Base-by-base conservation (phyloP, 2,329 filamentous ascomycete species). In the Fusarium cicatricum region DNA sequence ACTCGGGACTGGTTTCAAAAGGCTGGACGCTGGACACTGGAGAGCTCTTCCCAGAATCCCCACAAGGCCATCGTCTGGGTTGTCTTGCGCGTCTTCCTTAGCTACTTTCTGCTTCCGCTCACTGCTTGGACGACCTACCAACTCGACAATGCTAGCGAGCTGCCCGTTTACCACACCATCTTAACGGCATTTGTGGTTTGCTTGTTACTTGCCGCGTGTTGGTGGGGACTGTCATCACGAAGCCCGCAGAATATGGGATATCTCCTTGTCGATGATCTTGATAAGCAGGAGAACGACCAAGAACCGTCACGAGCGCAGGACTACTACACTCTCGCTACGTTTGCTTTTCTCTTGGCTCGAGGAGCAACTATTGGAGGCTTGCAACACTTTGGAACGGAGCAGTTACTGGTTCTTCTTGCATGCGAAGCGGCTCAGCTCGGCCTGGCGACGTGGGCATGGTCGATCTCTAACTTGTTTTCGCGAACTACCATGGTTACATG, bases 71-170 rank as follows among this genome's bases (percentile, higher is more conserved):
- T 62, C 0, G 29, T 57, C 2, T 66, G 85, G 65, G 85, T 84
- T 58, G 72, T 85, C 34, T 76, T 92, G 57, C 84, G 90, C 21
- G 82, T 92, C 53, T 82, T 90, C 7, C 89, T 90, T 77, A 92
- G 90, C 72, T 93, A 87, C 74, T 88, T 93, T 65, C 78, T 92
- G 38, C 75, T 92, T 7, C 90, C 90, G 0, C 80, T 92, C 38
- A 81, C 91, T 10, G 82, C 90, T 0, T 74, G 92, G 42, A 90
- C 89, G 7, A 82, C 90, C 61, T 93, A 90, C 68, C 90, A 92
- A 69, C 77, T 93, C 40, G 60, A 58, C n/a, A 47, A 55, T 19
- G 62, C 56, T 1, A 17, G 19, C 1, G 11, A 41, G 0, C 29
- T 67, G 2, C 70, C 71, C 0, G 8, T 58, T 0, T 70, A 72